phyloP scores from a whole-genome alignment of 1,284 basidiomycete species.

The Anthracocystis panici-leucophaei region DNA sequence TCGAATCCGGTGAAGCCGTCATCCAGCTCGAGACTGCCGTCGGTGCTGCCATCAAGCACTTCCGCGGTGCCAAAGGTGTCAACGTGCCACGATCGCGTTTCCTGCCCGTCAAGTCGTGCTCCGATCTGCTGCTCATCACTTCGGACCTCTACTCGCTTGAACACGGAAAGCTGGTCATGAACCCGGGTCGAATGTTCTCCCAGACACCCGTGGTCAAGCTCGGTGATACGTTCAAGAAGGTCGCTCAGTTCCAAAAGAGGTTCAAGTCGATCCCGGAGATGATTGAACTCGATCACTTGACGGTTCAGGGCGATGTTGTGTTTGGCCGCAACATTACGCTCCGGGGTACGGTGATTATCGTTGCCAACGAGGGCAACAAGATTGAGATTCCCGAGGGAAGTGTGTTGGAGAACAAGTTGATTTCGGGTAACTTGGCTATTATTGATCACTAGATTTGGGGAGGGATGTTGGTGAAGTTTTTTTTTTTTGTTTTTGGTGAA shows the following conservation, averaged over 20 bases:
- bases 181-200: slow-evolving; percentile 75
- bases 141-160: slow-evolving; percentile 94
- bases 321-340: slow-evolving; percentile 91
- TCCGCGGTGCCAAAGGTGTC: slow-evolving; percentile 89
- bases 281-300: slow-evolving; percentile 90
- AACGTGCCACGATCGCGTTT: slow-evolving; percentile 97
- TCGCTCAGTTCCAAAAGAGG: slow-evolving; percentile 94
- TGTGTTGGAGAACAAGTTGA: slow-evolving; percentile 85
- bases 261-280: slow-evolving; percentile 94
- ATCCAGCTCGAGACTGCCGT: slow-evolving; percentile 95
- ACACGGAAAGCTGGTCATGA: slow-evolving; percentile 92
- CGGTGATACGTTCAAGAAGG: slow-evolving; percentile 83
- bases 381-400: slow-evolving; percentile 97
- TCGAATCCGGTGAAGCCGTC: slow-evolving; percentile 78
- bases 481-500: background rate
- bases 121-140: slow-evolving; percentile 87
- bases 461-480: background rate
- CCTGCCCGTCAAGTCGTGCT: slow-evolving; percentile 84
- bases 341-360: slow-evolving; percentile 73
- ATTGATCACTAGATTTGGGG: slow-evolving; percentile 66
- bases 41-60: slow-evolving; percentile 98
- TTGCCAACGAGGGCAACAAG: slow-evolving; percentile 91
- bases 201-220: slow-evolving; percentile 95
- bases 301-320: slow-evolving; percentile 94
- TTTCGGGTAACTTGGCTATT: slow-evolving; percentile 70